Percentiles rank a stretch among this genome's conserved stretches.
These are phyloP conservation scores for Fusarium compactum DNA, from an alignment of 2,329 filamentous ascomycete species.

Conservation along the genomic window DNA sequence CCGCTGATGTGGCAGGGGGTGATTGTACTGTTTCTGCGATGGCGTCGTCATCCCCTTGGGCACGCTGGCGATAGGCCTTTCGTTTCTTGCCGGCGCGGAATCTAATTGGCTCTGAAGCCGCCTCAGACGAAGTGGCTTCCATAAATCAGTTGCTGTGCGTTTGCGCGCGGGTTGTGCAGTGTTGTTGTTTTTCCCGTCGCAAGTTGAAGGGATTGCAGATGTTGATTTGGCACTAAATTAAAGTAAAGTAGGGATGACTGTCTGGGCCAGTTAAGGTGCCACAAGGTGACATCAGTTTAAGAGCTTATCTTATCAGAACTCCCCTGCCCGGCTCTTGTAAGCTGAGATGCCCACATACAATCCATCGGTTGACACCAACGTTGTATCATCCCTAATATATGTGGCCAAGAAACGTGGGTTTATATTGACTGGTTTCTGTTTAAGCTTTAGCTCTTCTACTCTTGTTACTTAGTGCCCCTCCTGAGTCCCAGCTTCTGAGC, in stretches of 20 bases:
- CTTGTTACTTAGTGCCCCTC: background rate
- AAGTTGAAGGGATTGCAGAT: constrained; percentile 10
- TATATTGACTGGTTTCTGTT: background rate
- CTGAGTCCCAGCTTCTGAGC: background rate
- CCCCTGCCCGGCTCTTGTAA: constrained; percentile 10
- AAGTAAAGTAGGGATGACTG: background rate
- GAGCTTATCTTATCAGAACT: constrained; percentile 37
- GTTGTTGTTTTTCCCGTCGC: background rate
- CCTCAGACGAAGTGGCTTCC: constrained; percentile 34
- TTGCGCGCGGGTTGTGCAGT: background rate
- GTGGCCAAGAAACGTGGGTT: background rate
- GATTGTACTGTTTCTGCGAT: constrained; percentile 9
- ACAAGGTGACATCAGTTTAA: constrained; percentile 33
- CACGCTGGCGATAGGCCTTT: constrained; percentile 68
- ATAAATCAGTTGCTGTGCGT: background rate
- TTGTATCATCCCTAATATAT: background rate
- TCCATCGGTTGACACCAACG: constrained; percentile 17
- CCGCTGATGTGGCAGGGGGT: constrained; percentile 12
- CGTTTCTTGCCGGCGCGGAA: constrained; percentile 71
- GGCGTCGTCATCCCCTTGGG: constrained; percentile 48
- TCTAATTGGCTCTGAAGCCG: constrained; percentile 54
- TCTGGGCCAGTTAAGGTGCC: background rate
- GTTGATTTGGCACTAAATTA: constrained; percentile 1
- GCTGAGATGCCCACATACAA: background rate
- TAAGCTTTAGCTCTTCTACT: background rate